A percentile compares a stretch with the other conserved stretches of the same genome.
These are phyloP conservation scores for Suillus subalutaceus DNA, from an alignment of 768 basidiomycete species.

Conservation along the genomic window DNA sequence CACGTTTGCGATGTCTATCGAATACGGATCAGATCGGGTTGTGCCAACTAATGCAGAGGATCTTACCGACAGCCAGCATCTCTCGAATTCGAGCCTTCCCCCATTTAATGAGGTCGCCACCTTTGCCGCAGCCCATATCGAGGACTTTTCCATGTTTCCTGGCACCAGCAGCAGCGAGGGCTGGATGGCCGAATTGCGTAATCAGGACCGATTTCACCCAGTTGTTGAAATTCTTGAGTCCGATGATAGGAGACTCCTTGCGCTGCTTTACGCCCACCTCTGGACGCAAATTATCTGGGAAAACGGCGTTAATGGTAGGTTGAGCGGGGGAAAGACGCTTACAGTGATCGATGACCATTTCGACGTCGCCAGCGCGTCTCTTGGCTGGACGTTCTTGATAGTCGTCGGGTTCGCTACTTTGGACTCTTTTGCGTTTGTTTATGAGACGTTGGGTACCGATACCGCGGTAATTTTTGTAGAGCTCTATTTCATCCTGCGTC, in stretches of 20 bases:
- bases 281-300: slow-evolving; percentile 86
- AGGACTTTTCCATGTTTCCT: slow-evolving; percentile 73
- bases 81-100: slow-evolving; percentile 79
- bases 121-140: slow-evolving; percentile 99
- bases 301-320: slow-evolving; percentile 12
- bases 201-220: slow-evolving; percentile 99
- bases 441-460: slow-evolving; percentile 53
- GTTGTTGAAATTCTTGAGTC: slow-evolving; percentile 97
- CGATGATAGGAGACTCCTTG: slow-evolving; percentile 90
- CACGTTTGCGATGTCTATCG: slow-evolving; percentile 81
- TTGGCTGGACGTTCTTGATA: slow-evolving; percentile 45
- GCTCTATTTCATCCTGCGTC: slow-evolving; percentile 61
- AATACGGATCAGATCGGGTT: slow-evolving; percentile 3
- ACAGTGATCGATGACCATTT: slow-evolving; percentile 80
- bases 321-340: slow-evolving; percentile 33
- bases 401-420: slow-evolving; percentile 41
- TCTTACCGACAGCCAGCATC: slow-evolving; percentile 76
- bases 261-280: slow-evolving; percentile 89
- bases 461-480: slow-evolving; percentile 59
- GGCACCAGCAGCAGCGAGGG: slow-evolving; percentile 44
- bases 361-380: slow-evolving; percentile 68
- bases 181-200: slow-evolving; percentile 82
- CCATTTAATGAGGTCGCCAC: slow-evolving; percentile 97
- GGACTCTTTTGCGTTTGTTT: slow-evolving; percentile 55
- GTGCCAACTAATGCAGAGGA: neutral